Percentiles rank a stretch among this genome's conserved stretches.
Evolutionary conservation across 495 filamentous ascomycete species (phyloP).

Genomic region (Neohortaea acidophila): DNA sequence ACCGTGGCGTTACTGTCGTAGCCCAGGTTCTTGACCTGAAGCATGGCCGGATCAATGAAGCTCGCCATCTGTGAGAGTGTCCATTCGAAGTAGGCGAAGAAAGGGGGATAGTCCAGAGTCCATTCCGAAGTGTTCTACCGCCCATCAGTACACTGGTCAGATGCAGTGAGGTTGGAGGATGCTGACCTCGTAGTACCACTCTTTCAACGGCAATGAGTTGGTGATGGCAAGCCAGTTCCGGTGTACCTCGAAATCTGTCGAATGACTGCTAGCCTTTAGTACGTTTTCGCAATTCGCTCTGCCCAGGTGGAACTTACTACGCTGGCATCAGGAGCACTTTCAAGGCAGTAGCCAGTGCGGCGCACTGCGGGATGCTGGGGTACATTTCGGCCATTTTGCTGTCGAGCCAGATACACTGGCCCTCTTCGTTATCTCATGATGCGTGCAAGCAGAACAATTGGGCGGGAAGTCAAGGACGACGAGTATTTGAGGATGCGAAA

Average conservation of each 20-base stretch:
- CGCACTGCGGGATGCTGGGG: constrained; percentile 74
- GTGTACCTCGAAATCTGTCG: constrained; percentile 98
- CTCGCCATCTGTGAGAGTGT: constrained; percentile 65
- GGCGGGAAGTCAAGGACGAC: too few species aligned
- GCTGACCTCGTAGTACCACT: constrained; percentile 84
- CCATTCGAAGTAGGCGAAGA: constrained; percentile 97
- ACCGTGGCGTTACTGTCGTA: constrained; percentile 86
- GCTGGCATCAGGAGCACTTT: constrained; percentile 91
- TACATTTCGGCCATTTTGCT: constrained; percentile 61
- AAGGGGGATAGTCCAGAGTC: constrained; percentile 96
- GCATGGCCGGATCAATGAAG: constrained; percentile 64
- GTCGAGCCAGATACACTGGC: too few species aligned
- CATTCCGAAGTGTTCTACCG: constrained; percentile 79
- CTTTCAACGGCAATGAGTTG: constrained; percentile 65
- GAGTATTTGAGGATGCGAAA: too few species aligned
- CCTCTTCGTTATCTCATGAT: too few species aligned
- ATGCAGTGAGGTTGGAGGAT: too few species aligned
- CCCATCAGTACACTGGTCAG: constrained; percentile 1
- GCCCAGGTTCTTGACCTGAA: constrained; percentile 60
- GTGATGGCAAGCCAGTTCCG: constrained; percentile 96
- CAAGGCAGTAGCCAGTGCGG: constrained; percentile 71
- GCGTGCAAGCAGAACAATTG: too few species aligned
- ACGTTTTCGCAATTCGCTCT: background rate
- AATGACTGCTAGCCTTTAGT: constrained; percentile 49
- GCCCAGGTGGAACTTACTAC: constrained; percentile 48